A percentile compares a stretch with the other conserved stretches of the same genome.
phyloP scores from a whole-genome alignment of 441 rosid species.

The Adansonia rubrostipa region DNA sequence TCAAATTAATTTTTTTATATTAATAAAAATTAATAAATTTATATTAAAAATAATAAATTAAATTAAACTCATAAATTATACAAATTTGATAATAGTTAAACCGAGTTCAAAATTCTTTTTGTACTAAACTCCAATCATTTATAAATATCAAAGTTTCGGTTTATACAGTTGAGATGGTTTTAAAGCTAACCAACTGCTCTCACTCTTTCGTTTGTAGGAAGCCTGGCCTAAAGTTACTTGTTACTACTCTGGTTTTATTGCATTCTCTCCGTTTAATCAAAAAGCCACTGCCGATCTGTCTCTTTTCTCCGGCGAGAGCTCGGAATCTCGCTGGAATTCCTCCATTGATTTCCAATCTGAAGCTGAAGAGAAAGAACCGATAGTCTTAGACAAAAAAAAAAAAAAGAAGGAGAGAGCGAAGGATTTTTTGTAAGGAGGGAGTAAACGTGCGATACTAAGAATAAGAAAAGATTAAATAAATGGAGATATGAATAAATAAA shows the following conservation, averaged over 20 bases:
- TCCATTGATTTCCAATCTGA: conserved; percentile 34
- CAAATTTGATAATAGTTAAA: too few species aligned
- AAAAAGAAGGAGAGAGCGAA: neutral
- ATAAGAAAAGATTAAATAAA: neutral
- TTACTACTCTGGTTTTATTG: conserved; percentile 16
- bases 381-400: neutral
- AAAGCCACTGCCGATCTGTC: conserved; percentile 13
- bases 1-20: too few species aligned
- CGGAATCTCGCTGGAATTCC: conserved; percentile 50
- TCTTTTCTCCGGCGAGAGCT: conserved; percentile 44
- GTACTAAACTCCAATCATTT: too few species aligned
- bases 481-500: neutral
- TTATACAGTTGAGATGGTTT: neutral
- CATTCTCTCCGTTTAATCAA: conserved; percentile 9
- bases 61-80: too few species aligned
- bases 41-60: too few species aligned
- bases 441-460: neutral
- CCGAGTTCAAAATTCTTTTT: too few species aligned
- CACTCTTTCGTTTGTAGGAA: conserved; percentile 34
- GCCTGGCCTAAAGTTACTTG: neutral
- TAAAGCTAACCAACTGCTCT: conserved; percentile 31
- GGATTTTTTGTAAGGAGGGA: neutral
- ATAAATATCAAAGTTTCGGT: too few species aligned
- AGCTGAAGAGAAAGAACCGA: neutral
- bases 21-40: too few species aligned